Evolutionary conservation across 306 rosid genomes (phyloP).

Genomic region (Cucumis hystrix): DNA sequence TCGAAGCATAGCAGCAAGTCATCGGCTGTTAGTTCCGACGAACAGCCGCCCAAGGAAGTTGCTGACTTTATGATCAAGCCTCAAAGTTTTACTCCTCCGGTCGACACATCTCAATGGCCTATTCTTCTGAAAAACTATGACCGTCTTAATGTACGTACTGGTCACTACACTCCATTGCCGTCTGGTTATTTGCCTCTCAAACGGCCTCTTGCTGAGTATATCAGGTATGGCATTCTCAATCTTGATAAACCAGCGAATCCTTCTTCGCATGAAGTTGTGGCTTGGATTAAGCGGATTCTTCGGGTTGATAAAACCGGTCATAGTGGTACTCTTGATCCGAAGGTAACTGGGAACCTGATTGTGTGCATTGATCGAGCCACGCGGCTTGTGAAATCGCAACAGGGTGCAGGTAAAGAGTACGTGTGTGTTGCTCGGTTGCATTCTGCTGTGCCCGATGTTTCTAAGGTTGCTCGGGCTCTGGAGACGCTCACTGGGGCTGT

Average conservation of each 20-base stretch:
- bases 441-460: constrained; percentile 50
- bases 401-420: constrained; percentile 82
- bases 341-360: constrained; percentile 72
- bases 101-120: constrained; percentile 75
- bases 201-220: constrained; percentile 56
- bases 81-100: constrained; percentile 43
- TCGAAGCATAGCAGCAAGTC: constrained; percentile 11
- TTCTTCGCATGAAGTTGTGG: constrained; percentile 82
- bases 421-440: constrained; percentile 69
- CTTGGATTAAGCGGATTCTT: constrained; percentile 73
- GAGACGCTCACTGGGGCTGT: constrained; percentile 79
- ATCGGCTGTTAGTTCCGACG: neutral
- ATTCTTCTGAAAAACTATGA: constrained; percentile 76
- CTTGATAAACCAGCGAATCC: constrained; percentile 85
- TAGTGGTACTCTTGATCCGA: constrained; percentile 77
- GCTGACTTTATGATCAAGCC: constrained; percentile 57
- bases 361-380: constrained; percentile 81
- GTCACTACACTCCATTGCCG: constrained; percentile 79
- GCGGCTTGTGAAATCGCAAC: constrained; percentile 60
- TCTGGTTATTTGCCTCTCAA: constrained; percentile 62
- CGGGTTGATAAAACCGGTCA: constrained; percentile 74
- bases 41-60: constrained; percentile 13
- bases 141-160: constrained; percentile 76
- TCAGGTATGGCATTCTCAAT: constrained; percentile 59
- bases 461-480: constrained; percentile 60